Evolutionary conservation across 345 rosid genomes (phyloP).

Genomic region (Citropsis articulata): DNA sequence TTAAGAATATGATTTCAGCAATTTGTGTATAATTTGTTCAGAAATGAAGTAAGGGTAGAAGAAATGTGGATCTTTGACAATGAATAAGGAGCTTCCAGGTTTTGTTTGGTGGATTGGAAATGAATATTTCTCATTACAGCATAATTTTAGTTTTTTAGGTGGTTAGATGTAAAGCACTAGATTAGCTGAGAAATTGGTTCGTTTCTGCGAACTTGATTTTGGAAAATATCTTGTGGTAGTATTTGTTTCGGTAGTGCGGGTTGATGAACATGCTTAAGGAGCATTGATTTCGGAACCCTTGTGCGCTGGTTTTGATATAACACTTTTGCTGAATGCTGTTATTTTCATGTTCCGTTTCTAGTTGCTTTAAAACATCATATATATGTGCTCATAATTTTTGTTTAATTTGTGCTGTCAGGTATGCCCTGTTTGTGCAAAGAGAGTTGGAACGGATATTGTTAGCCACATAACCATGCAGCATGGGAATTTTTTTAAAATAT

Average conservation of each 20-base stretch:
- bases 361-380: not conserved
- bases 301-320: not conserved
- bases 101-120: not conserved
- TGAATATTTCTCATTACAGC: not conserved
- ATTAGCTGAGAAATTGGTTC: not conserved
- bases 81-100: not conserved
- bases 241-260: not conserved
- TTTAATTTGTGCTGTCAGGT: slow-evolving; percentile 44
- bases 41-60: not conserved
- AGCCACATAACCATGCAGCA: slow-evolving; percentile 75
- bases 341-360: not conserved
- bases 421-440: slow-evolving; percentile 70
- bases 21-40: not conserved
- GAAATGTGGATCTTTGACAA: not conserved
- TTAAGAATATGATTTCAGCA: not conserved
- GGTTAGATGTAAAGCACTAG: not conserved
- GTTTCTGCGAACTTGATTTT: not conserved
- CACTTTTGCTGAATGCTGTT: not conserved
- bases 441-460: slow-evolving; percentile 68
- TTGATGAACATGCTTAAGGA: not conserved
- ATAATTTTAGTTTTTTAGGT: not conserved
- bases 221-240: not conserved
- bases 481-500: slow-evolving; percentile 72
- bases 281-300: not conserved
- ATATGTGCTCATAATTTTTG: slow-evolving; percentile 13